phyloP scores from a whole-genome alignment of 1,284 basidiomycete genomes.

The Xerocomus amazonicus region DNA sequence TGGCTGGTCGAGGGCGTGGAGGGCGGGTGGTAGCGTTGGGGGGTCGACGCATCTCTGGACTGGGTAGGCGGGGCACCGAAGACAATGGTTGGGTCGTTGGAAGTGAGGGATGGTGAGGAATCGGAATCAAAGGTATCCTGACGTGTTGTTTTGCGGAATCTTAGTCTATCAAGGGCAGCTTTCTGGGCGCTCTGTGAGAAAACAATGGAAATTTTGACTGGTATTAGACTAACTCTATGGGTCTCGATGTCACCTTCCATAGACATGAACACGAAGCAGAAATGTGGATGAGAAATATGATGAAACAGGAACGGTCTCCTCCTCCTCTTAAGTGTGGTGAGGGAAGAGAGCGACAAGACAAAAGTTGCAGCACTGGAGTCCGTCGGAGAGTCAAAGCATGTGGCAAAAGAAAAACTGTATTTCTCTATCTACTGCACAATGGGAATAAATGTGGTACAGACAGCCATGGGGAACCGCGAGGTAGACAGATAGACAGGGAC shows the following conservation, averaged over 20 bases:
- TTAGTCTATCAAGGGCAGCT: slow-evolving; percentile 57
- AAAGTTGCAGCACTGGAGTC: slow-evolving; percentile 30
- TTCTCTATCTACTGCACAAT: slow-evolving; percentile 35
- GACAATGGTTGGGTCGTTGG: slow-evolving; percentile 24
- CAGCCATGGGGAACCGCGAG: slow-evolving; percentile 1
- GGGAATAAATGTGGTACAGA: slow-evolving; percentile 23
- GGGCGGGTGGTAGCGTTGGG: slow-evolving; percentile 43
- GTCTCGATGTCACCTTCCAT: slow-evolving; percentile 36
- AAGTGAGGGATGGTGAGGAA: slow-evolving; percentile 33
- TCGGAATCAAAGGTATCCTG: slow-evolving; percentile 35
- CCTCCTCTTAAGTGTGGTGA: slow-evolving; percentile 22
- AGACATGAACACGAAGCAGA: slow-evolving; percentile 35
- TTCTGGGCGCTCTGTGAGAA: slow-evolving; percentile 46
- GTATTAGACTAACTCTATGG: slow-evolving; percentile 39
- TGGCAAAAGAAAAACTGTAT: slow-evolving; percentile 44
- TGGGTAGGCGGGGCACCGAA: slow-evolving; percentile 44
- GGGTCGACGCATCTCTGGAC: slow-evolving; percentile 53
- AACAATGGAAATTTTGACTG: slow-evolving; percentile 19
- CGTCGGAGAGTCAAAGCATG: slow-evolving; percentile 61
- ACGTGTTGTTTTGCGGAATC: slow-evolving; percentile 52
- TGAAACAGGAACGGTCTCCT: slow-evolving; percentile 10
- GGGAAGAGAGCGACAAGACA: slow-evolving; percentile 25
- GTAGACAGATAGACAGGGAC: neutral
- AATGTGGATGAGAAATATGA: slow-evolving; percentile 12
- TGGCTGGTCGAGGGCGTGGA: slow-evolving; percentile 33